Evolutionary conservation across 2,329 filamentous ascomycete genomes (phyloP).

Genomic region (Colletotrichum musicola): DNA sequence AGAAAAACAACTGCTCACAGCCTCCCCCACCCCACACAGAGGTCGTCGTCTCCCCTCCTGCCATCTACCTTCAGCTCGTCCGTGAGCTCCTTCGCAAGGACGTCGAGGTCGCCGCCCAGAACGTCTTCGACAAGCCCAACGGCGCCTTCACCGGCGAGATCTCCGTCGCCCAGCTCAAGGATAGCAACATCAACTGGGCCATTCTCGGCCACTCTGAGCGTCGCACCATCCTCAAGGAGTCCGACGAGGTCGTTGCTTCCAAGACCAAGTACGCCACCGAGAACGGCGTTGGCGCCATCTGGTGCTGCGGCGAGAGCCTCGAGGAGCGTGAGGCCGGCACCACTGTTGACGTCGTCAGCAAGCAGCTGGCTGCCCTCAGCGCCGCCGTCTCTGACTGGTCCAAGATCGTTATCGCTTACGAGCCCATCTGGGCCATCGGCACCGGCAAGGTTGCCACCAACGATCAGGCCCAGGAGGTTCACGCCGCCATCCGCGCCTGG

Average conservation of each 20-base stretch:
- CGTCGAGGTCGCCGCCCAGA: conserved; percentile 92
- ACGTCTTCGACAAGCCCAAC: conserved; percentile 97
- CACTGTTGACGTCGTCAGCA: conserved; percentile 88
- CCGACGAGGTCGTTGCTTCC: conserved; percentile 84
- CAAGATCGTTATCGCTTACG: conserved; percentile 96
- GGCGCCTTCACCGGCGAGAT: conserved; percentile 98
- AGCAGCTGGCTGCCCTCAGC: conserved; percentile 87
- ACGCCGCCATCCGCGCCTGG: conserved; percentile 92
- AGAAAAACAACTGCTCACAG: conserved; percentile 6
- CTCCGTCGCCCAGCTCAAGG: conserved; percentile 90
- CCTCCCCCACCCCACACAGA: conserved; percentile 67
- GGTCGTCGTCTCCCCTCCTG: conserved; percentile 92
- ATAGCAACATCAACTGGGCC: conserved; percentile 88
- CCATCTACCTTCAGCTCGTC: conserved; percentile 90
- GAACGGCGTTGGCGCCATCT: conserved; percentile 88
- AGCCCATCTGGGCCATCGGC: conserved; percentile 97
- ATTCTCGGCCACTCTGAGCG: conserved; percentile 97
- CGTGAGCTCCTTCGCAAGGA: conserved; percentile 81
- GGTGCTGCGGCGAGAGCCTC: conserved; percentile 96
- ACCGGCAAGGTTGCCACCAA: conserved; percentile 94
- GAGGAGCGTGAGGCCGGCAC: conserved; percentile 89
- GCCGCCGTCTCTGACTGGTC: conserved; percentile 85
- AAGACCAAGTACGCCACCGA: conserved; percentile 96
- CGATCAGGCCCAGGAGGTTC: conserved; percentile 92
- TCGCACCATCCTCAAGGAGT: conserved; percentile 88